These are phyloP conservation scores for Aspergillus caelatus DNA, from an alignment of 2,329 filamentous ascomycete species.

Conservation along the genomic window DNA sequence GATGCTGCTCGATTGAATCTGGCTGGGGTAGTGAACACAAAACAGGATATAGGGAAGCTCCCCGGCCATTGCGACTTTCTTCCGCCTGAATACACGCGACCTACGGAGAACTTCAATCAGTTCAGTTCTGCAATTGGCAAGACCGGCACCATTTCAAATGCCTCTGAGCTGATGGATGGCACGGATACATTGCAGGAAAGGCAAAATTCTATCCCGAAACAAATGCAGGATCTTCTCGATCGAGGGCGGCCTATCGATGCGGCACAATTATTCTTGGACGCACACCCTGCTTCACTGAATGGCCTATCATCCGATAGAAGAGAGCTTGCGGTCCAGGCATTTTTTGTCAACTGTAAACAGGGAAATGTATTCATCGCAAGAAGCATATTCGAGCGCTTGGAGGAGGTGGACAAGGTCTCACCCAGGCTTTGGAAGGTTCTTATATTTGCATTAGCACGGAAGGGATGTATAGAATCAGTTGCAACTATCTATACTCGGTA, in stretches of 20 bases:
- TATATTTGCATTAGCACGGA: conserved; percentile 39
- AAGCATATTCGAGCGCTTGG: conserved; percentile 39
- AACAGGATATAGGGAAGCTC: not conserved
- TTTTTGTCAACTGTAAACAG: conserved; percentile 40
- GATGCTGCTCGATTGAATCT: conserved; percentile 4
- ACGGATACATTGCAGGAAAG: not conserved
- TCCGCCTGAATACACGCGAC: conserved; percentile 6
- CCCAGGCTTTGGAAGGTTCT: conserved; percentile 40
- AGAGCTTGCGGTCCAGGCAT: conserved; percentile 34
- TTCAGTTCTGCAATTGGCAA: not conserved
- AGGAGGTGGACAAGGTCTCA: conserved; percentile 34
- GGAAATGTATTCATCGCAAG: conserved; percentile 44
- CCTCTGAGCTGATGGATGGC: not conserved
- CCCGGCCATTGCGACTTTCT: not conserved
- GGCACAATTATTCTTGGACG: conserved; percentile 39
- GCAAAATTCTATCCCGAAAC: conserved; percentile 19
- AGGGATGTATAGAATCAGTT: conserved; percentile 40
- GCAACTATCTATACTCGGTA: conserved; percentile 36
- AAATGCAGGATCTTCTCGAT: conserved; percentile 31
- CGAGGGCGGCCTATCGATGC: conserved; percentile 37
- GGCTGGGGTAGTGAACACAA: not conserved
- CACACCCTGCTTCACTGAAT: conserved; percentile 21
- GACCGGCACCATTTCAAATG: not conserved
- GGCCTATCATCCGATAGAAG: conserved; percentile 30
- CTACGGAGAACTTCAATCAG: conserved; percentile 5